phyloP scores from a whole-genome alignment of 1,284 basidiomycete species.

The Cutaneotrichosporon sp. region DNA sequence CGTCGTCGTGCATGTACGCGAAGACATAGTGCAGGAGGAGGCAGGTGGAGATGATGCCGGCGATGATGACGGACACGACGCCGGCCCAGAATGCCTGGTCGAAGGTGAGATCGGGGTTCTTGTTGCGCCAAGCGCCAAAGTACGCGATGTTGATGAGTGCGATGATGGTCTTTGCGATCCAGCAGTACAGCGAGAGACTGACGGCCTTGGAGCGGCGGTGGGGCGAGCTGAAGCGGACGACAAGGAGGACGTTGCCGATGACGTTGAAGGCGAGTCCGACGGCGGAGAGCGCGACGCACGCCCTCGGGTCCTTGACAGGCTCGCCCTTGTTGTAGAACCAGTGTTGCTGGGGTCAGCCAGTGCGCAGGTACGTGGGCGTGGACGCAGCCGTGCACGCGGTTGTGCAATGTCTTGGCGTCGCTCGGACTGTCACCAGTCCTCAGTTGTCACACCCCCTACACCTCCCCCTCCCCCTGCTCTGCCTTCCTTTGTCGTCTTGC shows the following conservation, averaged over 20 bases:
- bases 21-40: slow-evolving; percentile 52
- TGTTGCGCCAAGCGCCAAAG: slow-evolving; percentile 37
- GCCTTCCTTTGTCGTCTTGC: no score
- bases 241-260: slow-evolving; percentile 54
- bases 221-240: slow-evolving; percentile 51
- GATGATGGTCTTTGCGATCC: slow-evolving; percentile 54
- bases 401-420: no score
- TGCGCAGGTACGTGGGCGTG: no score
- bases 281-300: slow-evolving; percentile 51
- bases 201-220: slow-evolving; percentile 3
- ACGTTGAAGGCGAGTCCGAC: slow-evolving; percentile 54
- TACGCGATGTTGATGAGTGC: slow-evolving; percentile 53
- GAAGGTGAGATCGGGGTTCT: slow-evolving; percentile 42
- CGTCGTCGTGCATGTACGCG: slow-evolving; percentile 33
- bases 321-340: slow-evolving; percentile 47
- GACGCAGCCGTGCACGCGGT: no score
- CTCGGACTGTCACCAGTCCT: no score
- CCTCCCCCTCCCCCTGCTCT: no score
- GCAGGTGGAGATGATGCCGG: slow-evolving; percentile 48
- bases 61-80: slow-evolving; percentile 51
- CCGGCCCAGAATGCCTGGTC: slow-evolving; percentile 56
- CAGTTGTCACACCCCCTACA: no score
- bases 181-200: slow-evolving; percentile 49
- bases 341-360: slow-evolving; percentile 37
- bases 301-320: slow-evolving; percentile 41